phyloP scores from a whole-genome alignment of 805 yeast genomes.

The Candida stauntonica region DNA sequence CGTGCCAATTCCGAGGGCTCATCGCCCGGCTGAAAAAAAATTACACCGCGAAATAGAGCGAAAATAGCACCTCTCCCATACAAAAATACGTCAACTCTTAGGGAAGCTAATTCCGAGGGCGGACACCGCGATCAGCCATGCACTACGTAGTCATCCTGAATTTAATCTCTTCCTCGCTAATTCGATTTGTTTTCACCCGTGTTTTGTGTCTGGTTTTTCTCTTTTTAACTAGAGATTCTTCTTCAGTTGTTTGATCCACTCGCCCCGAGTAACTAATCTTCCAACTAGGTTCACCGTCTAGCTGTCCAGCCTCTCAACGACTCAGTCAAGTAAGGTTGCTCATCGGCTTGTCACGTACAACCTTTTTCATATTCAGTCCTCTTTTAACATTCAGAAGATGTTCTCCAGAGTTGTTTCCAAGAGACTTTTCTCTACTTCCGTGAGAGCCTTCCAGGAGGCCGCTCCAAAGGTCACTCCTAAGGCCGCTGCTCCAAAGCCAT shows the following conservation, averaged over 20 bases:
- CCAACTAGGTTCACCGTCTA: too few species aligned
- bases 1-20: background rate
- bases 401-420: constrained; percentile 14
- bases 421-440: constrained; percentile 17
- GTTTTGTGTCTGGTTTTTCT: background rate
- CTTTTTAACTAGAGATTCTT: too few species aligned
- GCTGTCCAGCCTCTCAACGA: too few species aligned
- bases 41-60: background rate
- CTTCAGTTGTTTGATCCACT: too few species aligned
- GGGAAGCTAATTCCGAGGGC: background rate
- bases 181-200: background rate
- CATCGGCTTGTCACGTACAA: too few species aligned
- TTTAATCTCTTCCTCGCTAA: background rate
- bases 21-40: background rate
- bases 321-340: too few species aligned
- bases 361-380: background rate
- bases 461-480: constrained; percentile 8
- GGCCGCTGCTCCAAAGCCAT: constrained; percentile 16
- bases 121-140: too few species aligned
- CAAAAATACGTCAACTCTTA: background rate
- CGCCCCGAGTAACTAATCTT: too few species aligned
- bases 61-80: too few species aligned
- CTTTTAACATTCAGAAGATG: constrained; percentile 2
- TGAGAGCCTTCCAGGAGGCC: constrained; percentile 14
- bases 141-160: too few species aligned